A percentile compares a stretch with the other conserved stretches of the same genome.
phyloP scores from a whole-genome alignment of 306 rosid species.

The Gastrolobium villosum region DNA sequence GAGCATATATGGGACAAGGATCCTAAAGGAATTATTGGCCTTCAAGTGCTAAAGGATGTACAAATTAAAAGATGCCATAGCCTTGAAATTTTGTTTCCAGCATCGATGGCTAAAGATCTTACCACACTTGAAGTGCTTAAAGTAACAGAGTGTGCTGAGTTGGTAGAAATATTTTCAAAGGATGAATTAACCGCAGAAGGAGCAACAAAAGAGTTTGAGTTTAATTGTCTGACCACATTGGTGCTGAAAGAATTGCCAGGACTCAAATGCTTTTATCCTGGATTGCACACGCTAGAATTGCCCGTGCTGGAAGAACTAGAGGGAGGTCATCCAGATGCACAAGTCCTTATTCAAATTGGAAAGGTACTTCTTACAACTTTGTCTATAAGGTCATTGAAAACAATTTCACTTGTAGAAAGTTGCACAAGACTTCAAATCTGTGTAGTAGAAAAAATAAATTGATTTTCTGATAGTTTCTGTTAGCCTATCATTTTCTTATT shows the following conservation, averaged over 20 bases:
- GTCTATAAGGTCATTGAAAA: not conserved
- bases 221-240: not conserved
- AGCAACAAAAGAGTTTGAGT: not conserved
- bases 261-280: slow-evolving; percentile 11
- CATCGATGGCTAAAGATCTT: slow-evolving; percentile 18
- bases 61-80: not conserved
- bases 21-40: slow-evolving; percentile 21
- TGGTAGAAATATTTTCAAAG: slow-evolving; percentile 23
- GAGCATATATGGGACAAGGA: slow-evolving; percentile 40
- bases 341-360: not conserved
- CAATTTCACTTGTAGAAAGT: not conserved
- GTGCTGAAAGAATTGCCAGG: not conserved
- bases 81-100: slow-evolving; percentile 46
- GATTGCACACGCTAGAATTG: not conserved
- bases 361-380: not conserved
- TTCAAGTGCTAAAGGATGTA: not conserved
- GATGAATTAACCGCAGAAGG: not conserved
- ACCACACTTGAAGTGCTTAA: not conserved
- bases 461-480: not conserved
- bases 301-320: not conserved
- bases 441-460: slow-evolving; percentile 4
- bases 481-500: not conserved
- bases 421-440: not conserved
- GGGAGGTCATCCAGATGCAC: not conserved
- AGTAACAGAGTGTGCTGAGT: not conserved